A percentile compares a stretch with the other conserved stretches of the same genome.
These are phyloP conservation scores for Clavariopsis aquatica DNA, from an alignment of 495 filamentous ascomycete genomes.

Conservation along the genomic window DNA sequence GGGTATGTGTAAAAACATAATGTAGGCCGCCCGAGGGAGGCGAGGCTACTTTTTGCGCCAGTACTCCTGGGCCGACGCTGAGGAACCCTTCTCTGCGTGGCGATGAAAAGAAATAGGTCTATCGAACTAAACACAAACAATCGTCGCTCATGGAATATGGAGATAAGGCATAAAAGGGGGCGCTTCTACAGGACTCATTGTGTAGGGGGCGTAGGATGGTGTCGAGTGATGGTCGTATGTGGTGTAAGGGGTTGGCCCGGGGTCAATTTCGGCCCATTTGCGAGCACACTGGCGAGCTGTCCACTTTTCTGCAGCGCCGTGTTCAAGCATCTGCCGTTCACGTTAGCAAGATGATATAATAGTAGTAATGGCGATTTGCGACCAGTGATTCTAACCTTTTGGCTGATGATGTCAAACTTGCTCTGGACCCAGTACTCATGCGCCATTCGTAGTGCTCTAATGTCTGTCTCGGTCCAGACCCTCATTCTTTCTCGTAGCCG, in stretches of 20 bases:
- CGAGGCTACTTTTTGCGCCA: background rate
- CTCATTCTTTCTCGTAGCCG: conserved; percentile 64
- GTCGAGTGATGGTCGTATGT: conserved; percentile 37
- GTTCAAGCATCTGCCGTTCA: conserved; percentile 47
- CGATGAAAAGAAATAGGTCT: background rate
- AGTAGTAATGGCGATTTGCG: background rate
- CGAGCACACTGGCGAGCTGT: conserved; percentile 45
- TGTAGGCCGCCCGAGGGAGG: background rate
- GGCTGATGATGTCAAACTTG: conserved; percentile 50
- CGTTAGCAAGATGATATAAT: no score
- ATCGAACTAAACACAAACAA: background rate
- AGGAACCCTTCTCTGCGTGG: background rate
- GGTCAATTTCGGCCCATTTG: conserved; percentile 50
- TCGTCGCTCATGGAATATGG: conserved; percentile 22
- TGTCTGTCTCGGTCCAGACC: conserved; percentile 67
- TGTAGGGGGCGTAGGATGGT: conserved; percentile 33
- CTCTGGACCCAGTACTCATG: conserved; percentile 50
- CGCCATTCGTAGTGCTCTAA: conserved; percentile 45
- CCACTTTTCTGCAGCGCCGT: conserved; percentile 48
- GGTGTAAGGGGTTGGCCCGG: conserved; percentile 38
- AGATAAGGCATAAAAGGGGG: conserved; percentile 34
- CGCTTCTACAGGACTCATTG: conserved; percentile 37
- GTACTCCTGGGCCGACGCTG: background rate
- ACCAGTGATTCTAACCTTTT: conserved; percentile 40
- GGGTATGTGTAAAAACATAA: conserved; percentile 6